Base-by-base conservation (phyloP, 495 filamentous ascomycete species). In the Tuber calosporum region DNA sequence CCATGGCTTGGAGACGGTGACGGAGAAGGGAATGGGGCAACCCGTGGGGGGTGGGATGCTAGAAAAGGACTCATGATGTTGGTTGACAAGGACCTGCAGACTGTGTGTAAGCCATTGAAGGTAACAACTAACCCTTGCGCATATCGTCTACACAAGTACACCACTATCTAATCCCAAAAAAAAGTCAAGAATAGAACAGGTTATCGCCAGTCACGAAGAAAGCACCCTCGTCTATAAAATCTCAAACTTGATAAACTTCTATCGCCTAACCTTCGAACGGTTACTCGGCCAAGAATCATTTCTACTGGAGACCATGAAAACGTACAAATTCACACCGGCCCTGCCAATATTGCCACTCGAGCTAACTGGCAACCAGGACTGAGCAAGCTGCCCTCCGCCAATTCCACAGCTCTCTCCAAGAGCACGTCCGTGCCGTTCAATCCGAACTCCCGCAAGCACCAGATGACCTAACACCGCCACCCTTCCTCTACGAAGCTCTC, bases 161-260 rank as follows among this genome's bases (percentile, higher is more conserved):
- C 20, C 72, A 45, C 58, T 71, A 58, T 73, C 17, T 7, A 30
- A 40, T 19, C 22, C 41, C 30, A 38, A 6, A 34, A 69, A 69
- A 43, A 19, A 74, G 77, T 77, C 79, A 37, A 86, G 94, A 20
- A 89, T 94, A 70, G 93, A 97, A 83, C 91, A 97, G 74, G 91
- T 96, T 40, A 91, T 97, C 43, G 92, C 96, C 78, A 92, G 90
- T 69, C 93, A 97, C 79, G 95, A 97, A 73, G 93, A 97, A 71
- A 89, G 92, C 0, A 90, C 94, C 37, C 85, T 94, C 66, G 90
- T 92, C 69, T 99, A 96, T 85, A 93, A 92, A 79, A 89, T 97
- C 48, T 89, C 92, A 26, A 97, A 96, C 74, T 83, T 98, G 1
- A 86, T 98, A 42, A 87, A 87, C 68, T 99, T 98, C 83, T 99